phyloP scores from a whole-genome alignment of 192 early-diverging fungal genomes.

The Linnemannia exigua region DNA sequence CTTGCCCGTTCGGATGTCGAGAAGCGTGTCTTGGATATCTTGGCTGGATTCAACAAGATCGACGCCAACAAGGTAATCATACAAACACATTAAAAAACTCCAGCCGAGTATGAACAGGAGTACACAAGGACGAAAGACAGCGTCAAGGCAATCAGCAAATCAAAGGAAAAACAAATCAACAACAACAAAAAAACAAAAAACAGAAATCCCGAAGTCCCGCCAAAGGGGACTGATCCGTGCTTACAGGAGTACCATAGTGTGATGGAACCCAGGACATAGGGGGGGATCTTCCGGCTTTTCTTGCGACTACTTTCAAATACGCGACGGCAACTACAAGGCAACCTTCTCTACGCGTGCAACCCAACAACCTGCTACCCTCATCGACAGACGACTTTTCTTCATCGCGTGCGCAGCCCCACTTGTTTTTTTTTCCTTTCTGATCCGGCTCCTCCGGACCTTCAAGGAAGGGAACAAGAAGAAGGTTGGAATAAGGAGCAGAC shows the following conservation, averaged over 20 bases:
- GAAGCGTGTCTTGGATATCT: conserved; percentile 87
- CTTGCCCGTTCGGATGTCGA: conserved; percentile 82
- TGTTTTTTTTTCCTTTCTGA: background rate
- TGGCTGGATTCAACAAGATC: conserved; percentile 98
- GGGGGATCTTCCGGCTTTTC: background rate
- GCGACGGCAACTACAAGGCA: background rate
- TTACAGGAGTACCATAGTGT: background rate
- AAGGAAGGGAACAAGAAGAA: conserved; percentile 2
- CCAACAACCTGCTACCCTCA: background rate
- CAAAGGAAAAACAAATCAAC: background rate
- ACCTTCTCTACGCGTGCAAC: background rate
- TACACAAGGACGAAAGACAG: conserved; percentile 7
- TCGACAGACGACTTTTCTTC: background rate
- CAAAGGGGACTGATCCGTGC: background rate
- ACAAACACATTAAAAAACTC: background rate
- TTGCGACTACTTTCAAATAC: background rate
- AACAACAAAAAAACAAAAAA: background rate
- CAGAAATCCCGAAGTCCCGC: conserved; percentile 6
- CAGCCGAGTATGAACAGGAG: background rate
- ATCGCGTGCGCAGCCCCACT: background rate
- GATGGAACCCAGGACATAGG: background rate
- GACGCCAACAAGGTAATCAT: conserved; percentile 86
- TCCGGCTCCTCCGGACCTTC: conserved; percentile 5
- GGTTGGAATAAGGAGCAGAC: background rate
- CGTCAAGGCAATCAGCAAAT: background rate